Evolutionary conservation across 192 early-diverging fungal genomes (phyloP).

Genomic region (Piromyces finnis): DNA sequence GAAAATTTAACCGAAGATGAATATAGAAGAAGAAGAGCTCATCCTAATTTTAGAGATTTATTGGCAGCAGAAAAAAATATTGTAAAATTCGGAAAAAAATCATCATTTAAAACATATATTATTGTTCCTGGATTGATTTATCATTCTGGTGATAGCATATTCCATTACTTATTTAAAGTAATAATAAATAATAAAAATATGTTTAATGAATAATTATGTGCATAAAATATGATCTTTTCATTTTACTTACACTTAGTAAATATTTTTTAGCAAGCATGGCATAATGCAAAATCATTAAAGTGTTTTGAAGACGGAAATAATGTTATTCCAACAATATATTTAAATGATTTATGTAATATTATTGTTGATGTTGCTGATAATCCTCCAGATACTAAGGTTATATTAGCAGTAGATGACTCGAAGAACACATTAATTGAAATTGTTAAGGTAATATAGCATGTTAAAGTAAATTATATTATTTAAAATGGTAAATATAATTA

Average conservation of each 20-base stretch:
- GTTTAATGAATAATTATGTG: too few relatives aligned
- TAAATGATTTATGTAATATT: constrained; percentile 35
- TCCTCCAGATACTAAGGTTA: constrained; percentile 22
- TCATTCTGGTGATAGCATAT: constrained; percentile 32
- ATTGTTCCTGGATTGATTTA: constrained; percentile 31
- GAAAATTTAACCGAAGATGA: constrained; percentile 33
- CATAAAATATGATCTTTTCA: too few relatives aligned
- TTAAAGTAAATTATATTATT: too few relatives aligned
- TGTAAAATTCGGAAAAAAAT: constrained; percentile 33
- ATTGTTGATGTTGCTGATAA: constrained; percentile 34
- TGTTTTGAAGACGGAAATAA: constrained; percentile 39
- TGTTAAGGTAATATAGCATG: constrained; percentile 30
- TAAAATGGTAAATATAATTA: too few relatives aligned
- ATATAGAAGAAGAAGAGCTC: constrained; percentile 31
- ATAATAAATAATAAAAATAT: background rate
- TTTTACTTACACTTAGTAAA: too few relatives aligned
- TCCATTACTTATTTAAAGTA: constrained; percentile 36
- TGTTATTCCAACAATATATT: constrained; percentile 27
- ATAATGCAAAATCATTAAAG: constrained; percentile 22
- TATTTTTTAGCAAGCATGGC: constrained; percentile 24
- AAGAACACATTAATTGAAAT: constrained; percentile 29
- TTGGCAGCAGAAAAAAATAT: constrained; percentile 30
- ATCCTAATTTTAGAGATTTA: constrained; percentile 36
- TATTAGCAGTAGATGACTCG: constrained; percentile 38
- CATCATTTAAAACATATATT: constrained; percentile 25